phyloP scores from a whole-genome alignment of 495 filamentous ascomycete genomes.

The Parathielavia appendiculata region DNA sequence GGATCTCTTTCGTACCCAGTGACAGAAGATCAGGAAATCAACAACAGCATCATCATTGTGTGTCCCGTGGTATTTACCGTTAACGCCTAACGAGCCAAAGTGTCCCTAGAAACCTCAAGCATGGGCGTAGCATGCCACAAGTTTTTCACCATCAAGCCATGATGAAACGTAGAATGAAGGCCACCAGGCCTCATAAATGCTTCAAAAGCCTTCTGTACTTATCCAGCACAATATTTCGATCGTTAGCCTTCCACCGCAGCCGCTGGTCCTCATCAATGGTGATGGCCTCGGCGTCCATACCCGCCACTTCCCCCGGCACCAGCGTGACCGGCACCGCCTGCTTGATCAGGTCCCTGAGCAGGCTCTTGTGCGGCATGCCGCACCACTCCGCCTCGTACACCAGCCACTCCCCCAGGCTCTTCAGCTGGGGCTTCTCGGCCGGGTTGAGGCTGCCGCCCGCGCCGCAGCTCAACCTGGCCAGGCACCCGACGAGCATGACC shows the following conservation, averaged over 20 bases:
- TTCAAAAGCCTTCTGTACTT: conserved; percentile 22
- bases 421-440: conserved; percentile 13
- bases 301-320: conserved; percentile 1
- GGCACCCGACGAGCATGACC: conserved; percentile 30
- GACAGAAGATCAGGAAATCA: too few species aligned
- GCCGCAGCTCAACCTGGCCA: conserved; percentile 24
- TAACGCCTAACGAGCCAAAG: too few species aligned
- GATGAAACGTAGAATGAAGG: conserved; percentile 1
- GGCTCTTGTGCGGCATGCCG: conserved; percentile 13
- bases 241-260: conserved; percentile 20
- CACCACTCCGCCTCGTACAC: conserved; percentile 30
- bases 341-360: conserved; percentile 18
- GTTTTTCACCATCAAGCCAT: not conserved
- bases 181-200: not conserved
- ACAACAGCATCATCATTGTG: too few species aligned
- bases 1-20: too few species aligned
- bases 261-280: conserved; percentile 22
- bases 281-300: conserved; percentile 19
- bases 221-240: conserved; percentile 17
- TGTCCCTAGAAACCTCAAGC: not conserved
- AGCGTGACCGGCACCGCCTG: conserved; percentile 14
- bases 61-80: too few species aligned
- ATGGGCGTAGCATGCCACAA: too few species aligned
- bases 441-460: conserved; percentile 16
- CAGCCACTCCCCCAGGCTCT: conserved; percentile 34